phyloP scores from a whole-genome alignment of 2,329 filamentous ascomycete species.

The Fusarium bactridioides region DNA sequence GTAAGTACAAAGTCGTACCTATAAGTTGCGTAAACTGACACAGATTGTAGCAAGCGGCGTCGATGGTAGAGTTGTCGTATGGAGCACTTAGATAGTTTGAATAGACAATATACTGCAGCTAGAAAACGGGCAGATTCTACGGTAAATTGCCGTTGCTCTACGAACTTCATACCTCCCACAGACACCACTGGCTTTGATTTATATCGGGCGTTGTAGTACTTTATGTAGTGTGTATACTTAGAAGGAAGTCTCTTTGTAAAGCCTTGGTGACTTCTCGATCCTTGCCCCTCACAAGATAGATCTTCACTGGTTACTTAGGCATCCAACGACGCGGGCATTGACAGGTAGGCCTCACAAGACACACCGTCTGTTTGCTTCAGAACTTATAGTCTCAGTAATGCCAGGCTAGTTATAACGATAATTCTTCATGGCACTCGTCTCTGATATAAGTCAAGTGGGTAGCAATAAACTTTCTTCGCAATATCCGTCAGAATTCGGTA shows the following conservation, averaged over 20 bases:
- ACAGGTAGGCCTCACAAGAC: background rate
- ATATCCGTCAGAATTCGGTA: background rate
- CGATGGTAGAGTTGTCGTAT: slow-evolving; percentile 83
- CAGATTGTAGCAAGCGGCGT: slow-evolving; percentile 73
- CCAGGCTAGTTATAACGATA: background rate
- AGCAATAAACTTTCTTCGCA: background rate
- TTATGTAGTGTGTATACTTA: background rate
- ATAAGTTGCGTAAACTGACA: slow-evolving; percentile 38
- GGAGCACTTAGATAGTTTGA: slow-evolving; percentile 64
- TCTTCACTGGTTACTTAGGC: background rate
- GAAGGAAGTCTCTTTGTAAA: background rate
- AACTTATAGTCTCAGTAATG: background rate
- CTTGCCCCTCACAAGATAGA: background rate
- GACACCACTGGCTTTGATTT: background rate
- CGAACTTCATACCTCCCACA: background rate
- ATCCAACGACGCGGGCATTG: background rate
- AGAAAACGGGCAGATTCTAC: slow-evolving; percentile 1
- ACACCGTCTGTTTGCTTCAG: background rate
- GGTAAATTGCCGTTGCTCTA: background rate
- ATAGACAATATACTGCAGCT: background rate
- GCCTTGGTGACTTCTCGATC: background rate
- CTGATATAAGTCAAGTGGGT: background rate
- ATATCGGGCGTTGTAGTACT: background rate
- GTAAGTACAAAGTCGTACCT: slow-evolving; percentile 61
- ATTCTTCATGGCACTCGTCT: background rate